Conservation (phyloP, 345 rosid species). For the Dipteronia dyeriana region DNA sequence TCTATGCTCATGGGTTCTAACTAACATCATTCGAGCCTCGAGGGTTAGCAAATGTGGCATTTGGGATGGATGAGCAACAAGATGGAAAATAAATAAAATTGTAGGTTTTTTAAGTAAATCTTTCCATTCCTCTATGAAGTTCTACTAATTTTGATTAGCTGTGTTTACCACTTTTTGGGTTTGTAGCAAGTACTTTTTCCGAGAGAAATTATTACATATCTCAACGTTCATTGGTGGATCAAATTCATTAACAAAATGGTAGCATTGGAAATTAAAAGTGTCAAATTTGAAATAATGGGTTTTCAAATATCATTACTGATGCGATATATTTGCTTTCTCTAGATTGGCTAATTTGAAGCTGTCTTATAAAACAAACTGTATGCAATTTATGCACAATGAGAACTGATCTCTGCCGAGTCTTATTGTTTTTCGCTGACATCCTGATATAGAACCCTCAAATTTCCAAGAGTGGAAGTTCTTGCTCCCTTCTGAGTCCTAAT, state of each 20-base stretch:
- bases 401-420: not conserved
- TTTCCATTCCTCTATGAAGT: too few relatives aligned
- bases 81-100: not conserved
- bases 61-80: not conserved
- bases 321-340: not conserved
- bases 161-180: too few relatives aligned
- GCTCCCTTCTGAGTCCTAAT: not conserved
- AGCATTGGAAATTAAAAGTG: not conserved
- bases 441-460: not conserved
- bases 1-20: too few relatives aligned
- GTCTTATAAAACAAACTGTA: not conserved
- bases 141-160: too few relatives aligned
- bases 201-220: too few relatives aligned
- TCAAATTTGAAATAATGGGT: not conserved
- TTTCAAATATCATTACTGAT: not conserved
- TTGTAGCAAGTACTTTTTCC: too few relatives aligned
- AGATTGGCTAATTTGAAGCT: not conserved
- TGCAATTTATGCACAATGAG: not conserved
- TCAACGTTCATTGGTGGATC: too few relatives aligned
- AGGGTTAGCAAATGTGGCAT: not conserved
- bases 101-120: too few relatives aligned
- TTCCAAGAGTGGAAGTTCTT: not conserved
- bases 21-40: too few relatives aligned
- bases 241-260: too few relatives aligned
- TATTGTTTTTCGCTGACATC: too few relatives aligned